Evolutionary conservation across 345 rosid species (phyloP).

Genomic region (thale cress (Arabidopsis thaliana)): TAIR10.1 NC_003071.7:16400501-16401000

Average conservation of each 20-base stretch:
- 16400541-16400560: not conserved
- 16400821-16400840: slow-evolving; percentile 87
- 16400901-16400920: slow-evolving; percentile 64
- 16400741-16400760: slow-evolving; percentile 76
- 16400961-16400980: slow-evolving; percentile 89
- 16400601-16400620: not conserved
- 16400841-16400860: slow-evolving; percentile 12
- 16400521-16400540: slow-evolving; percentile 10
- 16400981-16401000: slow-evolving; percentile 92
- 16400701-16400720: slow-evolving; percentile 79
- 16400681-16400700: slow-evolving; percentile 74
- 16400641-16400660: not conserved
- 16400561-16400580: not conserved
- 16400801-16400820: slow-evolving; percentile 96
- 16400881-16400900: not conserved
- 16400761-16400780: slow-evolving; percentile 69
- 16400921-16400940: slow-evolving; percentile 81
- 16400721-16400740: slow-evolving; percentile 93
- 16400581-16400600: not conserved
- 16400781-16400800: slow-evolving; percentile 96
- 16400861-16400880: not conserved
- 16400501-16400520: not conserved
- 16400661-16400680: not conserved
- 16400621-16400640: not conserved
- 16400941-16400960: slow-evolving; percentile 82